Conservation (phyloP, 768 basidiomycete species). For the Boletus reticuloceps region DNA sequence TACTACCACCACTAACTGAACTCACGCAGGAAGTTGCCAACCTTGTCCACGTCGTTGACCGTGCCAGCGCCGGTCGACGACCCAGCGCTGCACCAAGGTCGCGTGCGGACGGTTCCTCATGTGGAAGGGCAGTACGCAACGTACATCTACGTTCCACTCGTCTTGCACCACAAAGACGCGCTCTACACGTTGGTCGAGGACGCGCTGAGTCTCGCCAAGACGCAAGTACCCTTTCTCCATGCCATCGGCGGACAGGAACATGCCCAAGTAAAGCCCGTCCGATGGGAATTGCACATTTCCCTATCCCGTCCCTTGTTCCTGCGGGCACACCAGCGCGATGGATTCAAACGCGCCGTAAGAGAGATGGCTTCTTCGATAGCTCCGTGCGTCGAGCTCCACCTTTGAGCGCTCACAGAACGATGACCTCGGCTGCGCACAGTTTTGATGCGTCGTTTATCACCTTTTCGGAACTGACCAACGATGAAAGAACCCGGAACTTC, state of each 20-base stretch:
- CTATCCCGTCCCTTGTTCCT: slow-evolving; percentile 81
- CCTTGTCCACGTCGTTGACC: slow-evolving; percentile 49
- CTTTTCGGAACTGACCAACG: slow-evolving; percentile 71
- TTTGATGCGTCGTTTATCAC: slow-evolving; percentile 71
- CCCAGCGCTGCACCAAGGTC: slow-evolving; percentile 82
- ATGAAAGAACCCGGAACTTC: slow-evolving; percentile 79
- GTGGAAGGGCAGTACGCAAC: slow-evolving; percentile 85
- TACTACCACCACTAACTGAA: not conserved
- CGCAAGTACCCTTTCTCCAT: slow-evolving; percentile 46
- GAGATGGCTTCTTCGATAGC: slow-evolving; percentile 43
- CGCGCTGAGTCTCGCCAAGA: slow-evolving; percentile 43
- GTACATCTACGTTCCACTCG: slow-evolving; percentile 72
- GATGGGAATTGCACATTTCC: slow-evolving; percentile 73
- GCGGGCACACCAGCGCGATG: slow-evolving; percentile 75
- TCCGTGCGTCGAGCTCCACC: slow-evolving; percentile 38
- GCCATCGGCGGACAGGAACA: slow-evolving; percentile 34
- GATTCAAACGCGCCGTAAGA: slow-evolving; percentile 62
- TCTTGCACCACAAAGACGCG: slow-evolving; percentile 39
- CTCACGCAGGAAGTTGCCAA: slow-evolving; percentile 56
- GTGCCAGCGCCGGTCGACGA: slow-evolving; percentile 58
- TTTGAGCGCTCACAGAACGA: slow-evolving; percentile 1
- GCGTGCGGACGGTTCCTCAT: slow-evolving; percentile 70
- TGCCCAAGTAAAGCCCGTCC: not conserved
- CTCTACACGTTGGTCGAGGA: slow-evolving; percentile 48
- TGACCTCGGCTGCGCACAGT: slow-evolving; percentile 37